A percentile compares a stretch with the other conserved stretches of the same genome.
phyloP scores from a whole-genome alignment of 176 grass and related monocot genomes.

The Oryza coarctata region DNA sequence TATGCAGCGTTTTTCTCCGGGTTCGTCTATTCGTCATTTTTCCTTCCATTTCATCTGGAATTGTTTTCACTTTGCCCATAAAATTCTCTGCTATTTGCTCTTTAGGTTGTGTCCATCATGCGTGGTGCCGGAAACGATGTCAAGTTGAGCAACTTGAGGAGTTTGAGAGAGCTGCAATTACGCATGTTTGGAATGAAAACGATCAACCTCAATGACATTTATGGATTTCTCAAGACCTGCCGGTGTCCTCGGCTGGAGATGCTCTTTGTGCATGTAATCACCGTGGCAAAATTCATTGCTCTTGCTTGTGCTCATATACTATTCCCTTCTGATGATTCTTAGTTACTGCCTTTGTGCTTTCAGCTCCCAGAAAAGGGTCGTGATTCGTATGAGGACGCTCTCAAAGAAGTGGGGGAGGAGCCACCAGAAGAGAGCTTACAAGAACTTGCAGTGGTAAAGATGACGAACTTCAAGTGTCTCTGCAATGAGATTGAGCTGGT shows the following conservation, averaged over 20 bases:
- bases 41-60: background rate
- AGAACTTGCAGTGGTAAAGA: background rate
- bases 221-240: constrained; percentile 41
- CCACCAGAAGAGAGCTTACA: background rate
- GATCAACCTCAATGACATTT: constrained; percentile 43
- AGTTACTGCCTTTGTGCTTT: background rate
- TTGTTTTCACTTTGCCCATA: background rate
- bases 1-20: constrained; percentile 52
- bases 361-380: background rate
- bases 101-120: background rate
- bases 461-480: background rate
- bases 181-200: constrained; percentile 39
- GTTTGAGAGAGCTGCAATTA: constrained; percentile 62
- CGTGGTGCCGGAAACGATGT: background rate
- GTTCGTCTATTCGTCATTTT: constrained; percentile 15
- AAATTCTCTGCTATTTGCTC: background rate
- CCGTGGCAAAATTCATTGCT: too few species aligned
- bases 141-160: constrained; percentile 41
- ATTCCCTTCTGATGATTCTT: background rate
- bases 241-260: constrained; percentile 38
- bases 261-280: constrained; percentile 58
- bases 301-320: too few species aligned
- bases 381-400: background rate
- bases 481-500: background rate
- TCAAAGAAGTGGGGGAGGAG: background rate